Percentiles rank a stretch among this genome's conserved stretches.
Conservation (phyloP, 2,329 filamentous ascomycete species). For the Beauveria brongniartii region DNA sequence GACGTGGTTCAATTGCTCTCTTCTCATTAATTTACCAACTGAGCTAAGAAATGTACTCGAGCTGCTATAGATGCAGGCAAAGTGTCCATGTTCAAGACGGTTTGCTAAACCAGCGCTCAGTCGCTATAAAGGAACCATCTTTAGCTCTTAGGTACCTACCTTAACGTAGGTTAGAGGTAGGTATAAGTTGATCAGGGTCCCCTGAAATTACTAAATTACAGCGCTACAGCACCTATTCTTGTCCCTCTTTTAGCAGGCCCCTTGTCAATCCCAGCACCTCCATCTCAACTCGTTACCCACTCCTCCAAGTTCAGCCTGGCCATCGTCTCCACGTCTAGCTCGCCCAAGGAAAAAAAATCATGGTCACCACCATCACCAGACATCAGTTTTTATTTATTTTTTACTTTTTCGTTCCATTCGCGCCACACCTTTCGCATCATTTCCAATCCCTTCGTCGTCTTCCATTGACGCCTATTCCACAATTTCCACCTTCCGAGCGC, state of each 20-base stretch:
- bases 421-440: neutral
- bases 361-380: neutral
- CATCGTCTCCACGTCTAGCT: conserved; percentile 4
- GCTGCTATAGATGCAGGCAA: no score
- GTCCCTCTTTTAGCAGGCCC: no score
- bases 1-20: no score
- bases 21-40: no score
- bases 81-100: no score
- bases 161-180: no score
- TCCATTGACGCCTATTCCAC: neutral
- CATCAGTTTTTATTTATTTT: neutral
- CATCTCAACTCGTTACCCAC: neutral
- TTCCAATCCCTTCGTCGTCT: neutral
- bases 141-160: no score
- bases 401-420: neutral
- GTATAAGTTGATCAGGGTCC: neutral
- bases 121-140: no score
- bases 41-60: no score
- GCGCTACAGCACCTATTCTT: no score
- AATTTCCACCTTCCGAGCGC: neutral
- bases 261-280: neutral
- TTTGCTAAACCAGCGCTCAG: no score
- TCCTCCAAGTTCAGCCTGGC: neutral
- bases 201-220: neutral
- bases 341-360: neutral